Percentiles rank a stretch among this genome's conserved stretches.
These are phyloP conservation scores for Xeromyces bisporus DNA, from an alignment of 495 filamentous ascomycete species.

Conservation along the genomic window DNA sequence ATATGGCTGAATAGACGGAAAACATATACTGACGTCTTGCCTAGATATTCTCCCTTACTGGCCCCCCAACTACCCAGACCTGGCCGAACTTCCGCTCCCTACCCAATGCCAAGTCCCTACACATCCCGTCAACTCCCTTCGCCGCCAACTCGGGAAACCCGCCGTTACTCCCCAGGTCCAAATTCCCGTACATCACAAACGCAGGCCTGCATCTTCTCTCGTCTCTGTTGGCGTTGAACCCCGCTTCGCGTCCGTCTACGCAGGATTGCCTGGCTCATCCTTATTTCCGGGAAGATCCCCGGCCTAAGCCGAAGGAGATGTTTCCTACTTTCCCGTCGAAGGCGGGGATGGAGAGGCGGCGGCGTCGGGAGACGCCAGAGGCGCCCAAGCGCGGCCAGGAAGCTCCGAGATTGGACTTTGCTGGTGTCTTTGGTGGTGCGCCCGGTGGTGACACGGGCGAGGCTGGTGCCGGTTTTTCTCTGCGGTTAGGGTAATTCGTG, in stretches of 20 bases:
- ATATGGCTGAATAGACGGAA: no score
- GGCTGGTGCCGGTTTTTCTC: slow-evolving; percentile 65
- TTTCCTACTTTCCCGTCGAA: slow-evolving; percentile 90
- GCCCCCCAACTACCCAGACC: slow-evolving; percentile 66
- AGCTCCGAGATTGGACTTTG: slow-evolving; percentile 47
- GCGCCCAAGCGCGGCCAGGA: slow-evolving; percentile 67
- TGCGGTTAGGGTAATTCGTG: slow-evolving; percentile 42
- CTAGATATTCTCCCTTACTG: slow-evolving; percentile 78
- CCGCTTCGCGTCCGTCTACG: slow-evolving; percentile 50
- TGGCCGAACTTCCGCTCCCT: slow-evolving; percentile 83
- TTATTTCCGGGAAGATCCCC: slow-evolving; percentile 82
- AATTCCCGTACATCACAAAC: slow-evolving; percentile 66
- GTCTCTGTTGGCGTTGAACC: slow-evolving; percentile 58
- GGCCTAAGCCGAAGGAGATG: slow-evolving; percentile 70
- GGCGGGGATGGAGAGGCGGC: slow-evolving; percentile 75
- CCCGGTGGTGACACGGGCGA: slow-evolving; percentile 52
- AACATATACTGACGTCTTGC: no score
- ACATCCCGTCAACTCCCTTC: slow-evolving; percentile 42
- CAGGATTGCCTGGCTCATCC: slow-evolving; percentile 54
- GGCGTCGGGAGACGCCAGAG: slow-evolving; percentile 57
- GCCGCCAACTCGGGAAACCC: slow-evolving; percentile 7
- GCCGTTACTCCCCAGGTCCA: slow-evolving; percentile 37
- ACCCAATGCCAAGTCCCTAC: slow-evolving; percentile 73
- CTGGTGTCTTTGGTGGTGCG: slow-evolving; percentile 67
- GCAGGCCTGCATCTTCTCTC: slow-evolving; percentile 55